Evolutionary conservation across 2,329 filamentous ascomycete species (phyloP).

Genomic region (Arthrobotrys sinensis): DNA sequence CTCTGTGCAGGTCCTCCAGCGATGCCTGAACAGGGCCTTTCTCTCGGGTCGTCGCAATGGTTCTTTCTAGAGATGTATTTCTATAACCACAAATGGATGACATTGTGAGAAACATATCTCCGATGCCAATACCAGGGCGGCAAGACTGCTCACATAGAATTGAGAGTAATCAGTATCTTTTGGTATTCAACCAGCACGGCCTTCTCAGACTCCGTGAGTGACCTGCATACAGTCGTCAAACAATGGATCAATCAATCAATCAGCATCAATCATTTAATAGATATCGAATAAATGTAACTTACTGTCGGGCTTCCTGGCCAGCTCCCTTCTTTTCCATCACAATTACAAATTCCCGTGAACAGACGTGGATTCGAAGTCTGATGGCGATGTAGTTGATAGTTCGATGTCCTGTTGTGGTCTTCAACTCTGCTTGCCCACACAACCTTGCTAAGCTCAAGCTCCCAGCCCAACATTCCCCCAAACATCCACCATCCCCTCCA

Average conservation of each 20-base stretch:
- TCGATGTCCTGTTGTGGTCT: background rate
- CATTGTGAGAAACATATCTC: background rate
- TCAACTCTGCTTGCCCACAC: too few relatives aligned
- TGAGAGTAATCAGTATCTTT: slow-evolving; percentile 57
- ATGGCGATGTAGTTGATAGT: slow-evolving; percentile 11
- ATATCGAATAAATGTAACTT: background rate
- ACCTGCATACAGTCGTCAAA: background rate
- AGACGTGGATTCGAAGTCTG: background rate
- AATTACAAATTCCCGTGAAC: background rate
- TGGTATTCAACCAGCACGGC: slow-evolving; percentile 59
- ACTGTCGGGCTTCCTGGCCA: slow-evolving; percentile 12
- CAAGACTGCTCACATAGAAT: slow-evolving; percentile 30
- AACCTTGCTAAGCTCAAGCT: background rate
- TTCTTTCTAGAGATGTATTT: slow-evolving; percentile 54
- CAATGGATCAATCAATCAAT: slow-evolving; percentile 1
- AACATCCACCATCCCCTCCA: too few relatives aligned
- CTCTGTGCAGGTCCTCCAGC: slow-evolving; percentile 54
- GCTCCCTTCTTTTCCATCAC: slow-evolving; percentile 24
- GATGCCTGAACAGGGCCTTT: slow-evolving; percentile 56
- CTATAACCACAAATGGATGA: background rate
- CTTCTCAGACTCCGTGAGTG: slow-evolving; percentile 56
- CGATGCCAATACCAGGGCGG: background rate
- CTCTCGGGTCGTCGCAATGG: slow-evolving; percentile 54
- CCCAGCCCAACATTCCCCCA: too few relatives aligned
- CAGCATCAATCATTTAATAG: background rate